Conservation (phyloP, 2,329 filamentous ascomycete species). For the Colletotrichum destructivum region DNA sequence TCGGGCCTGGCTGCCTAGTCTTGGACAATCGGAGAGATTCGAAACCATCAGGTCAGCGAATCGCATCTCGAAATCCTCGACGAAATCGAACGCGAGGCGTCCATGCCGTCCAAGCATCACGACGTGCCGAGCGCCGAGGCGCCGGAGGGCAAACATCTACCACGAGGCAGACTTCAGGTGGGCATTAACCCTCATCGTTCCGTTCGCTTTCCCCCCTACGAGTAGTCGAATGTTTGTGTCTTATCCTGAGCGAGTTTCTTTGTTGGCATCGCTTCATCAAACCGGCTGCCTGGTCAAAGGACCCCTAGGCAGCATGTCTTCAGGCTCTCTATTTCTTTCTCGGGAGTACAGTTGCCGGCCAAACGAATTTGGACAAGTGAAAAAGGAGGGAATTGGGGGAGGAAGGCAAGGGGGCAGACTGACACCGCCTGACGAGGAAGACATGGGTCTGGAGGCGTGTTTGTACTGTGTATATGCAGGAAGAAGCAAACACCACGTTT, state of each 20-base stretch:
- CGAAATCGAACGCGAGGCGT: too few relatives aligned
- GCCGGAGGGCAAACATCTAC: not conserved
- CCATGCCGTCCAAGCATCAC: too few relatives aligned
- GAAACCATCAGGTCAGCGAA: too few relatives aligned
- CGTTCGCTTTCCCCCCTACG: too few relatives aligned
- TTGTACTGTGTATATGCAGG: not conserved
- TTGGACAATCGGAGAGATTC: too few relatives aligned
- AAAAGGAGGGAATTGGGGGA: not conserved
- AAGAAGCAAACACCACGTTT: conserved; percentile 30
- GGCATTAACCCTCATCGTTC: not conserved
- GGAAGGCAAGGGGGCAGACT: not conserved
- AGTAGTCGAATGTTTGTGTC: not conserved
- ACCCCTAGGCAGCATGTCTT: too few relatives aligned
- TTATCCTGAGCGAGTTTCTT: not conserved
- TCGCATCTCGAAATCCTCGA: not conserved
- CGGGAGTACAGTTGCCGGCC: too few relatives aligned
- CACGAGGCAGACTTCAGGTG: not conserved
- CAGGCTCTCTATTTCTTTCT: not conserved
- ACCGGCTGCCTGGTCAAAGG: not conserved
- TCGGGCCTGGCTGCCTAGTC: too few relatives aligned
- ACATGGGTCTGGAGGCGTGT: not conserved
- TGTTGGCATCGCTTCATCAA: not conserved
- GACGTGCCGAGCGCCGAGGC: not conserved
- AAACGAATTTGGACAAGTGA: not conserved
- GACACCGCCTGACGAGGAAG: too few relatives aligned